Conservation (phyloP, 257 asterid genomes). For the Penstemon barbatus region DNA sequence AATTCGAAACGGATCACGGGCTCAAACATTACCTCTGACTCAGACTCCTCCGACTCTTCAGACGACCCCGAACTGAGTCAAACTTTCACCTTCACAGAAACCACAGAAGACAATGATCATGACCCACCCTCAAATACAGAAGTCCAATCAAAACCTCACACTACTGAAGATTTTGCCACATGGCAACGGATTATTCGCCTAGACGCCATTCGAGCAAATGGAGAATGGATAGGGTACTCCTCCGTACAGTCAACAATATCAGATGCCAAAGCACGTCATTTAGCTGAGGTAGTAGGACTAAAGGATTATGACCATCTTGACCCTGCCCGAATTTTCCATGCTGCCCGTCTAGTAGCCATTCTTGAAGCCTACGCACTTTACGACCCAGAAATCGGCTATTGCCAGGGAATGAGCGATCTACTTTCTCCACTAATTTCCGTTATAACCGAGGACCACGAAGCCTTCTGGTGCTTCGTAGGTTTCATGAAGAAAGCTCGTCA, state of each 20-base stretch:
- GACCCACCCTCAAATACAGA: constrained; percentile 39
- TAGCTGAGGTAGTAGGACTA: constrained; percentile 73
- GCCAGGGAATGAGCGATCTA: constrained; percentile 97
- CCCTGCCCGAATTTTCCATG: constrained; percentile 73
- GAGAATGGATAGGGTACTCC: constrained; percentile 66
- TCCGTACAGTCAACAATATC: constrained; percentile 55
- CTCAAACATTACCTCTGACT: constrained; percentile 44
- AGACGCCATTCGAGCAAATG: constrained; percentile 88
- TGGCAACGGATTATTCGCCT: constrained; percentile 92
- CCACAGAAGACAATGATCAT: constrained; percentile 44
- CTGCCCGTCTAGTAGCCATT: constrained; percentile 79
- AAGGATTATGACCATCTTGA: constrained; percentile 79
- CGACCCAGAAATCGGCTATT: constrained; percentile 90
- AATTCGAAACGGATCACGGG: constrained; percentile 47
- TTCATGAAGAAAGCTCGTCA: constrained; percentile 90
- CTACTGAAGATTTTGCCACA: constrained; percentile 64
- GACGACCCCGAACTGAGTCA: constrained; percentile 65
- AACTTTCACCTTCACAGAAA: constrained; percentile 59
- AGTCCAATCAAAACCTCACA: constrained; percentile 52
- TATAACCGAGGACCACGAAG: constrained; percentile 76
- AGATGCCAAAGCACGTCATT: constrained; percentile 56
- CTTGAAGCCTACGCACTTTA: constrained; percentile 85
- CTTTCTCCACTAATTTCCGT: constrained; percentile 78
- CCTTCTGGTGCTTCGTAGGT: constrained; percentile 92
- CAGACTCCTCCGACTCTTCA: constrained; percentile 61